A percentile compares a stretch with the other conserved stretches of the same genome.
Evolutionary conservation across 805 yeast species (phyloP).

Genomic region (Suhomyces prunicola): DNA sequence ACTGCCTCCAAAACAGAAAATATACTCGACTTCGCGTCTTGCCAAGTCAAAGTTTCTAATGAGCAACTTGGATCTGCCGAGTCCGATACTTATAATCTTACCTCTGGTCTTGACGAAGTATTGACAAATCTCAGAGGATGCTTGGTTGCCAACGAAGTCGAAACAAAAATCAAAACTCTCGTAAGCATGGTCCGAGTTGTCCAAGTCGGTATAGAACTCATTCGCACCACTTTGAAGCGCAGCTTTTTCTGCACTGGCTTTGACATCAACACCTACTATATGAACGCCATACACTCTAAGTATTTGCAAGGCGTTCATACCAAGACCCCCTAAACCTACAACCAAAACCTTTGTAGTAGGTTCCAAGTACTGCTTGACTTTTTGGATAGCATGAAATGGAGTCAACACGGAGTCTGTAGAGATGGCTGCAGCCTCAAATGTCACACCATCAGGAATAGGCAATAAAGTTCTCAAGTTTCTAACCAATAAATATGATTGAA

Average conservation of each 20-base stretch:
- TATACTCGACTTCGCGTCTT: slow-evolving; percentile 37
- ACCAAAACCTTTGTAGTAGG: slow-evolving; percentile 38
- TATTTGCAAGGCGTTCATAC: slow-evolving; percentile 42
- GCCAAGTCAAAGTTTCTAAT: slow-evolving; percentile 36
- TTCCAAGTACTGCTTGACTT: slow-evolving; percentile 23
- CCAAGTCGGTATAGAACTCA: slow-evolving; percentile 35
- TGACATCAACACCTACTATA: slow-evolving; percentile 34
- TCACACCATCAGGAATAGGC: slow-evolving; percentile 39
- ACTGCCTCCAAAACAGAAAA: slow-evolving; percentile 45
- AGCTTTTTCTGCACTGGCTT: slow-evolving; percentile 19
- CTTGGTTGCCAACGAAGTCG: slow-evolving; percentile 38
- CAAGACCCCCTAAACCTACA: slow-evolving; percentile 43
- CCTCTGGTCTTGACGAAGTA: slow-evolving; percentile 35
- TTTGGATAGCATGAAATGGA: slow-evolving; percentile 41
- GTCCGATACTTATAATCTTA: slow-evolving; percentile 41
- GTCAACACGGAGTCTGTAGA: slow-evolving; percentile 43
- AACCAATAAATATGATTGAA: slow-evolving; percentile 37
- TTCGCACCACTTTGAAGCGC: slow-evolving; percentile 40
- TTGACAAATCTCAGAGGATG: slow-evolving; percentile 26
- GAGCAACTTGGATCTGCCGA: slow-evolving; percentile 32
- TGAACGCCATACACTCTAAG: slow-evolving; percentile 29
- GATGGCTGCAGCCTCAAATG: slow-evolving; percentile 39
- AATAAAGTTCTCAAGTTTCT: slow-evolving; percentile 32
- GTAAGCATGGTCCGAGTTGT: slow-evolving; percentile 19
- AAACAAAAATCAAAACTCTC: slow-evolving; percentile 39